These are phyloP conservation scores for Turnera subulata DNA, from an alignment of 345 rosid species.

Conservation along the genomic window DNA sequence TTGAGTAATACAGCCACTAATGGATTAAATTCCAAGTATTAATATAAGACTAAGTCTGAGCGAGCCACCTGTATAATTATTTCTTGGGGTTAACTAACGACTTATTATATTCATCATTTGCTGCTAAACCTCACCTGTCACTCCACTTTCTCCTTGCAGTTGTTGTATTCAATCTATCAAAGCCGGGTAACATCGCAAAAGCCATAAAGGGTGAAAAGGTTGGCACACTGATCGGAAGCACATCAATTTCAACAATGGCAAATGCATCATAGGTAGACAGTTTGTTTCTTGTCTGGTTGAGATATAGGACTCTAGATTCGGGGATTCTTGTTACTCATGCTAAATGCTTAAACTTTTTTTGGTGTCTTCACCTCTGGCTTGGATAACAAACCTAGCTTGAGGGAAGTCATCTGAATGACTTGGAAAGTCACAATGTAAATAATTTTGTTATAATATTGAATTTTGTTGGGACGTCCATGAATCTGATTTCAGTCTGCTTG, in stretches of 20 bases:
- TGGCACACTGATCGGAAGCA: constrained; percentile 77
- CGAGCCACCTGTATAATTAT: too few species aligned
- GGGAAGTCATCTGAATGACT: background rate
- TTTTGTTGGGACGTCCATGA: background rate
- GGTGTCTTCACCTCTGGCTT: constrained; percentile 1
- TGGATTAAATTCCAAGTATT: too few species aligned
- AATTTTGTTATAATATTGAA: background rate
- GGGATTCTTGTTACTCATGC: constrained; percentile 5
- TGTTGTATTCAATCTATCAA: constrained; percentile 79
- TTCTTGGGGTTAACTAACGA: too few species aligned
- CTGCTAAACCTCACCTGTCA: background rate
- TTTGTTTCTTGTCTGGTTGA: background rate
- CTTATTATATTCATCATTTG: too few species aligned
- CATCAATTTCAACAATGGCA: constrained; percentile 39
- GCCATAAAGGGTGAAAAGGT: constrained; percentile 91
- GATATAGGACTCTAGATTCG: background rate
- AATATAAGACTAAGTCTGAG: too few species aligned
- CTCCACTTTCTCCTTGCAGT: constrained; percentile 38
- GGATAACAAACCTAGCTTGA: background rate
- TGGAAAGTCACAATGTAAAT: background rate
- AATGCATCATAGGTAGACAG: constrained; percentile 13
- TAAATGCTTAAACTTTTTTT: background rate
- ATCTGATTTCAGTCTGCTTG: too few species aligned
- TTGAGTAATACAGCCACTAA: background rate
- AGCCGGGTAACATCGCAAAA: constrained; percentile 76